Base-by-base conservation (phyloP, 345 rosid species). In the Eucalyptus coolabah region DNA sequence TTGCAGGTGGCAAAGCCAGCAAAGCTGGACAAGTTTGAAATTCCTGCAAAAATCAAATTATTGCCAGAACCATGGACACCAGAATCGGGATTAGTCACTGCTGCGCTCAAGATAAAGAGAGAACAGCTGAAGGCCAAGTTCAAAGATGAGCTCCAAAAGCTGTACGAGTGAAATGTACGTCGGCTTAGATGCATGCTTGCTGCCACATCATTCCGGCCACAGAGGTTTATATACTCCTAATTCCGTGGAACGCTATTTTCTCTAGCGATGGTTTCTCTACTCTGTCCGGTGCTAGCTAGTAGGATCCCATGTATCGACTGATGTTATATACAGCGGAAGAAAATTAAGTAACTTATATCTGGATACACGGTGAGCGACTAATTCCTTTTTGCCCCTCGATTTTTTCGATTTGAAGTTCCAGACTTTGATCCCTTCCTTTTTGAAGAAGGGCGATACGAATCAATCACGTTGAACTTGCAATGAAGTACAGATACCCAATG, bases 21-120 rank as follows among this genome's bases (percentile, higher is more conserved):
- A 87, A 94, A 93, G 87, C 90, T 97, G 82, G 96, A 94, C 89
- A 97, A 95, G 89, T 95, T 96, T 91, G 99, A 97, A 91, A 88
- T 91, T 51, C 99, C 99, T 19, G 93, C 93, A 50, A 97, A 94
- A 95, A 93, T 97, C 47, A 97, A 94, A 92, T 88, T 96, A 93
- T 16, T 97, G 40, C 89, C 97, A 1, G 98, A 96, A 37, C 95
- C 95, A 30, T 96, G 98, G 99, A 96, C 99, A 82, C 99, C 99
- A 0, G 96, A 97, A 88, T 93, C 96, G 0, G 98, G 98, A 28
- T 88, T 97, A 81, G 98, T 95, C 54, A 97, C 96, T 9, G 96
- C 95, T 49, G 97, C 99, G 37, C 91, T 97, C 60, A 95, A 97
- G 93, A 93, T 96, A 86, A 96, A 93, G 93, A 94, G 97, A 90